Conservation (phyloP, 805 yeast species). For the Schwanniomyces yamadae region DNA sequence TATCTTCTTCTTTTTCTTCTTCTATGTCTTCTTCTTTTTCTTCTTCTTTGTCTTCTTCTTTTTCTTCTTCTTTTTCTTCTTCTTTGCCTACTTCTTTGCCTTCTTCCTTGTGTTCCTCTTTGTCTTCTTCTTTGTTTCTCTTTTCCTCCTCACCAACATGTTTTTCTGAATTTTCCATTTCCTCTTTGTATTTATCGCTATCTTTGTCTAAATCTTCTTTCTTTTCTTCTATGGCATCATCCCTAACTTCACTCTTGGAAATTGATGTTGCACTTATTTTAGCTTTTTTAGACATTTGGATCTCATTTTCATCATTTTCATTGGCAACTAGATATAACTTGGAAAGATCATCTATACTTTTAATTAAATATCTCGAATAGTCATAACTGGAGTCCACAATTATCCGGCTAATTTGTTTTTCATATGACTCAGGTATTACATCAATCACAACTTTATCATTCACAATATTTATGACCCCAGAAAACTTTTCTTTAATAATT, state of each 20-base stretch:
- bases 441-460: slow-evolving; percentile 20
- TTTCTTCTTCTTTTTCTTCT: slow-evolving; percentile 11
- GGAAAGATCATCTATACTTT: slow-evolving; percentile 19
- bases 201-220: slow-evolving; percentile 16
- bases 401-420: slow-evolving; percentile 18
- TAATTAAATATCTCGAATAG: slow-evolving; percentile 19
- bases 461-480: slow-evolving; percentile 19
- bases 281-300: slow-evolving; percentile 2
- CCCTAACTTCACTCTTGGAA: slow-evolving; percentile 1
- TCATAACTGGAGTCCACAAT: slow-evolving; percentile 19
- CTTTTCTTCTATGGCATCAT: neutral
- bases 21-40: neutral
- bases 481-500: slow-evolving; percentile 13
- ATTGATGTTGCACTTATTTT: slow-evolving; percentile 2
- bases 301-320: neutral
- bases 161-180: slow-evolving; percentile 15
- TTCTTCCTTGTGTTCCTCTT: slow-evolving; percentile 8
- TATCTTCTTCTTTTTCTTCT: neutral
- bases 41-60: slow-evolving; percentile 12
- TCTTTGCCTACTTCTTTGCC: slow-evolving; percentile 1
- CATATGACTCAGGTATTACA: slow-evolving; percentile 18
- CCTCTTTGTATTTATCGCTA: slow-evolving; percentile 19
- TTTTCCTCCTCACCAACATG: slow-evolving; percentile 1
- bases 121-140: slow-evolving; percentile 11
- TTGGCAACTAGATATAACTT: slow-evolving; percentile 1